Percentiles rank a stretch among this genome's conserved stretches.
Conservation (phyloP, 2,329 filamentous ascomycete species). For the Endothia cerciana region DNA sequence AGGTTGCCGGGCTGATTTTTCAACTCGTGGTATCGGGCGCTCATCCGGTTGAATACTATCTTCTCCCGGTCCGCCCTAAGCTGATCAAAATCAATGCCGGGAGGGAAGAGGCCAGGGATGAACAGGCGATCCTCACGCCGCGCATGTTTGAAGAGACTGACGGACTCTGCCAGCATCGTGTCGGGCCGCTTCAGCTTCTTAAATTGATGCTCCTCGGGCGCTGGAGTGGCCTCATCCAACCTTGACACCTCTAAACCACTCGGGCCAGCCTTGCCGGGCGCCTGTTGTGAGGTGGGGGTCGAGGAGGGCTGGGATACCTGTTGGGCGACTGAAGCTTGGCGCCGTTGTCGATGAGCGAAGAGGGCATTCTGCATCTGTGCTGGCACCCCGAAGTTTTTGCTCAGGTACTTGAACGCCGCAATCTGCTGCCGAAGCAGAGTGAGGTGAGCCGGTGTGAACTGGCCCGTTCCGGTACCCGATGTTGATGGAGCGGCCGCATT, state of each 20-base stretch:
- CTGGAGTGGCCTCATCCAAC: constrained; percentile 33
- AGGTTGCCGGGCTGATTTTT: constrained; percentile 84
- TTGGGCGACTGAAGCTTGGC: constrained; percentile 58
- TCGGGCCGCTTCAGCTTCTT: constrained; percentile 76
- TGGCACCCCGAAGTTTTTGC: constrained; percentile 84
- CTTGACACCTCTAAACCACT: constrained; percentile 48
- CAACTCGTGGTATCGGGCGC: constrained; percentile 80
- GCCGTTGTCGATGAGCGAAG: constrained; percentile 73
- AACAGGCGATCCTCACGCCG: constrained; percentile 76
- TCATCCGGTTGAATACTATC: constrained; percentile 88
- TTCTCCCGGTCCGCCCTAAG: constrained; percentile 85
- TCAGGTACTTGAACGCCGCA: constrained; percentile 84
- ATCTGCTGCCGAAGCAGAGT: constrained; percentile 83
- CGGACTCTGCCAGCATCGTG: constrained; percentile 56
- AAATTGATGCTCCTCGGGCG: constrained; percentile 57
- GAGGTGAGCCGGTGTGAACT: constrained; percentile 80
- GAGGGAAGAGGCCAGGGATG: constrained; percentile 86
- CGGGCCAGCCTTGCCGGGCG: constrained; percentile 39
- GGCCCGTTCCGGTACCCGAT: constrained; percentile 43
- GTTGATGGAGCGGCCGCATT: constrained; percentile 40
- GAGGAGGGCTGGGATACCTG: constrained; percentile 47
- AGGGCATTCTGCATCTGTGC: constrained; percentile 79
- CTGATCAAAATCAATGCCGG: constrained; percentile 85
- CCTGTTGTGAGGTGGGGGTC: constrained; percentile 40
- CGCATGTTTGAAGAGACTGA: constrained; percentile 81